A percentile compares a stretch with the other conserved stretches of the same genome.
Conservation (phyloP, 2,329 filamentous ascomycete genomes). For the Exophiala calicioides region DNA sequence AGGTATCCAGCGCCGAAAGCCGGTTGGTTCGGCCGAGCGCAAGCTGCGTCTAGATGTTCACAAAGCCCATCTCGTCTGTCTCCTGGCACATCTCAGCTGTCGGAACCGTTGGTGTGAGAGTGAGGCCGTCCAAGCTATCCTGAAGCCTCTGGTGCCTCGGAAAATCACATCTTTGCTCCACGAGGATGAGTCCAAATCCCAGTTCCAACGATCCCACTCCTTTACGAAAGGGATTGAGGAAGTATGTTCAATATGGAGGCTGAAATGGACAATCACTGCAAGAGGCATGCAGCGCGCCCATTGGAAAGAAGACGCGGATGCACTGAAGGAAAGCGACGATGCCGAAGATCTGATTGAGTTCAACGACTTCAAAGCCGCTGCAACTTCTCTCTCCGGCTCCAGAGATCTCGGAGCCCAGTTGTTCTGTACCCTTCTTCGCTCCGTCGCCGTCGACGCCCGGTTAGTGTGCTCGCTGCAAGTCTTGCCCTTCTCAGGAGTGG, state of each 20-base stretch:
- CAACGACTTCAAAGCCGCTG: conserved; percentile 71
- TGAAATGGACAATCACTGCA: conserved; percentile 67
- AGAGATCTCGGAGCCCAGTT: conserved; percentile 87
- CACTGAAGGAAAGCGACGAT: conserved; percentile 63
- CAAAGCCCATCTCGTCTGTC: conserved; percentile 79
- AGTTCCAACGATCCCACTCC: conserved; percentile 61
- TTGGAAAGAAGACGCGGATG: conserved; percentile 71
- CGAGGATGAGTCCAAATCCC: conserved; percentile 65
- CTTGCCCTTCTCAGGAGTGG: conserved; percentile 64
- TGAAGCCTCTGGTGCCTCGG: conserved; percentile 66
- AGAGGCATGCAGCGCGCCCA: conserved; percentile 68
- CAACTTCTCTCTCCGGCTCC: conserved; percentile 72
- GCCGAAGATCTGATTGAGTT: conserved; percentile 69
- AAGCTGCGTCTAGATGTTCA: conserved; percentile 72
- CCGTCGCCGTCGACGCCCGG: conserved; percentile 76
- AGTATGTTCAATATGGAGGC: conserved; percentile 38
- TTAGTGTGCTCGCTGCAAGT: conserved; percentile 89
- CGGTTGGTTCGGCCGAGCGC: conserved; percentile 59
- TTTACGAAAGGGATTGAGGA: conserved; percentile 70
- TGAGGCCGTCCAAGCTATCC: conserved; percentile 62
- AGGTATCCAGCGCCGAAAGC: conserved; percentile 46
- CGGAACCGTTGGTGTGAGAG: conserved; percentile 93
- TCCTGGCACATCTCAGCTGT: conserved; percentile 73
- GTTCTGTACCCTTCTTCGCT: conserved; percentile 82
- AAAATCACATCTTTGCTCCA: conserved; percentile 69